A percentile compares a stretch with the other conserved stretches of the same genome.
These are phyloP conservation scores for Saturnispora saitoi DNA, from an alignment of 805 yeast species.

Conservation along the genomic window DNA sequence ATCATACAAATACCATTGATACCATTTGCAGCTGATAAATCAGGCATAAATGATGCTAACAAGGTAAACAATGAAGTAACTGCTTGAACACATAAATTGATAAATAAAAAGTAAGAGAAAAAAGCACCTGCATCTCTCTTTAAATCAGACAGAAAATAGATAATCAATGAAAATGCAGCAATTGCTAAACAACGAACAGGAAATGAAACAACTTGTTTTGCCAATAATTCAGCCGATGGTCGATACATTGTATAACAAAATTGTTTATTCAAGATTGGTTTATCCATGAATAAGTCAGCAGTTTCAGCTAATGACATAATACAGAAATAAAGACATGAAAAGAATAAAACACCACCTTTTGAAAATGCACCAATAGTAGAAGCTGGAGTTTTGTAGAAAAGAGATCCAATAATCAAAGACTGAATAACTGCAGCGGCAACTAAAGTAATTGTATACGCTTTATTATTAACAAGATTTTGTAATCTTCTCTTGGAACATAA, in stretches of 20 bases:
- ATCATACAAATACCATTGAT: slow-evolving; percentile 48
- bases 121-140: slow-evolving; percentile 46
- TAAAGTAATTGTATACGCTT: slow-evolving; percentile 42
- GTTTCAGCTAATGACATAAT: slow-evolving; percentile 57
- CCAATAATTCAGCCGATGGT: slow-evolving; percentile 56
- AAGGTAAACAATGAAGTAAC: slow-evolving; percentile 46
- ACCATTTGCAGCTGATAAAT: slow-evolving; percentile 50
- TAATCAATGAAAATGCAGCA: slow-evolving; percentile 35
- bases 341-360: slow-evolving; percentile 57
- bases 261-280: slow-evolving; percentile 59
- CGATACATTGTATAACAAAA: slow-evolving; percentile 54
- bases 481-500: slow-evolving; percentile 47
- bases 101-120: slow-evolving; percentile 40
- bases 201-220: slow-evolving; percentile 46
- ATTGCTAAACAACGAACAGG: slow-evolving; percentile 48
- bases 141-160: slow-evolving; percentile 48
- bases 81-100: slow-evolving; percentile 31
- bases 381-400: slow-evolving; percentile 43
- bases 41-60: slow-evolving; percentile 42
- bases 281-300: slow-evolving; percentile 46
- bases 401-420: slow-evolving; percentile 53
- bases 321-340: slow-evolving; percentile 51
- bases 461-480: slow-evolving; percentile 47
- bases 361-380: slow-evolving; percentile 49
- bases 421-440: slow-evolving; percentile 45